Evolutionary conservation across 169 alveolate genomes (phyloP).

Genomic region (Cardiosporidium cionae): DNA sequence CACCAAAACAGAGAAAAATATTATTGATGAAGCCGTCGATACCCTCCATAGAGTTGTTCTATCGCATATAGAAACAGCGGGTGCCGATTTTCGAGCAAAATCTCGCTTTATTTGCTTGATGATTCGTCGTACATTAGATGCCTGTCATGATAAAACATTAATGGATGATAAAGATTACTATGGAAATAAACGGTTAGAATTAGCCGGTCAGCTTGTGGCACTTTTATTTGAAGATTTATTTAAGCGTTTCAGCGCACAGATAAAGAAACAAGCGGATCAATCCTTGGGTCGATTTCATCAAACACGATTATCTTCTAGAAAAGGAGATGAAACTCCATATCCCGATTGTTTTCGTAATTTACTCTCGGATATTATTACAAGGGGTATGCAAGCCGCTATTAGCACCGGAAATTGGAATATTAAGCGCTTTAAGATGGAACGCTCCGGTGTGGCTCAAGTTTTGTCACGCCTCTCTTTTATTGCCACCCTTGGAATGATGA

Average conservation of each 20-base stretch:
- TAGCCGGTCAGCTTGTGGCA: slow-evolving; percentile 96
- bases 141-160: slow-evolving; percentile 78
- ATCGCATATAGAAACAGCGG: slow-evolving; percentile 56
- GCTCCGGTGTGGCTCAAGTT: slow-evolving; percentile 95
- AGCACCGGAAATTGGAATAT: slow-evolving; percentile 98
- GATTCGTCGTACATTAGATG: slow-evolving; percentile 91
- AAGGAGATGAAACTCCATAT: slow-evolving; percentile 36
- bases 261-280: slow-evolving; percentile 56
- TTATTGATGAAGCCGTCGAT: slow-evolving; percentile 88
- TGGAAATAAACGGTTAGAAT: slow-evolving; percentile 98
- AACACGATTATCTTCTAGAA: slow-evolving; percentile 22
- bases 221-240: slow-evolving; percentile 91
- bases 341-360: slow-evolving; percentile 79
- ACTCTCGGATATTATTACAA: slow-evolving; percentile 85
- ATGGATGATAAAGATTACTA: slow-evolving; percentile 98
- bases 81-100: slow-evolving; percentile 55
- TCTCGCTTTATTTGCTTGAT: slow-evolving; percentile 76
- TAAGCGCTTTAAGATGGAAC: slow-evolving; percentile 94
- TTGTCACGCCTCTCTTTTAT: slow-evolving; percentile 93
- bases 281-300: slow-evolving; percentile 31
- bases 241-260: slow-evolving; percentile 49
- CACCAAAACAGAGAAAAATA: slow-evolving; percentile 47
- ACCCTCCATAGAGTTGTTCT: slow-evolving; percentile 83
- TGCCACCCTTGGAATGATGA: slow-evolving; percentile 91
- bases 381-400: slow-evolving; percentile 91